Evolutionary conservation across 495 filamentous ascomycete genomes (phyloP).

Genomic region (Letharia columbiana): DNA sequence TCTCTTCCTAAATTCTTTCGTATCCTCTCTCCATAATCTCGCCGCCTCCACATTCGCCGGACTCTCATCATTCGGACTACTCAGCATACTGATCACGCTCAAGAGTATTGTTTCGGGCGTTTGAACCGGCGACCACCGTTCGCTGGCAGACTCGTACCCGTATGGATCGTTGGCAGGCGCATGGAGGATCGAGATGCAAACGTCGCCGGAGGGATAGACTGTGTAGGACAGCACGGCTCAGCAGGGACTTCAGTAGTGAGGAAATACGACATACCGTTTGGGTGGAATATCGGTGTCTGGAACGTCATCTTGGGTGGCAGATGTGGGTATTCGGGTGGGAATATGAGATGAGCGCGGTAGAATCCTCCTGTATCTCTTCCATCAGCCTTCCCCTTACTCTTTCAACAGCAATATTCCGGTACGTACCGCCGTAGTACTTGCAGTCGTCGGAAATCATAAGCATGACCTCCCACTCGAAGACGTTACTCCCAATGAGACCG

Average conservation of each 20-base stretch:
- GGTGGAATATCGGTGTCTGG: slow-evolving; percentile 82
- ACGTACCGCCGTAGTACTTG: slow-evolving; percentile 79
- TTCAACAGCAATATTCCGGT: neutral
- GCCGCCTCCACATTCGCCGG: slow-evolving; percentile 94
- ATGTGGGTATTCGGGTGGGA: slow-evolving; percentile 77
- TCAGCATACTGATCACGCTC: slow-evolving; percentile 87
- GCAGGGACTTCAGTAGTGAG: neutral
- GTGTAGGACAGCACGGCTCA: neutral
- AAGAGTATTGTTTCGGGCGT: slow-evolving; percentile 91
- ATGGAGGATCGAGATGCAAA: slow-evolving; percentile 96
- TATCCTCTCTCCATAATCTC: slow-evolving; percentile 74
- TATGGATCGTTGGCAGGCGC: slow-evolving; percentile 93
- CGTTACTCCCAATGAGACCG: slow-evolving; percentile 76
- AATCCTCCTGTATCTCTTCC: slow-evolving; percentile 57
- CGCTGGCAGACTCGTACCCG: slow-evolving; percentile 85
- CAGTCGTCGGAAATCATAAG: slow-evolving; percentile 97
- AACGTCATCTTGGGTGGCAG: slow-evolving; percentile 90
- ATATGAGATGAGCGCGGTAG: slow-evolving; percentile 72
- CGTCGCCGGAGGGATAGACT: slow-evolving; percentile 80
- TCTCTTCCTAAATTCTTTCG: slow-evolving; percentile 67
- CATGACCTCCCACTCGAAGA: slow-evolving; percentile 99
- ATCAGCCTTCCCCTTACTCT: neutral
- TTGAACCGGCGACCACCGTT: slow-evolving; percentile 96
- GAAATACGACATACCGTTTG: slow-evolving; percentile 55
- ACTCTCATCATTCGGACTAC: slow-evolving; percentile 88